phyloP scores from a whole-genome alignment of 78 protist genomes.

The Protostelium mycophagum region DNA sequence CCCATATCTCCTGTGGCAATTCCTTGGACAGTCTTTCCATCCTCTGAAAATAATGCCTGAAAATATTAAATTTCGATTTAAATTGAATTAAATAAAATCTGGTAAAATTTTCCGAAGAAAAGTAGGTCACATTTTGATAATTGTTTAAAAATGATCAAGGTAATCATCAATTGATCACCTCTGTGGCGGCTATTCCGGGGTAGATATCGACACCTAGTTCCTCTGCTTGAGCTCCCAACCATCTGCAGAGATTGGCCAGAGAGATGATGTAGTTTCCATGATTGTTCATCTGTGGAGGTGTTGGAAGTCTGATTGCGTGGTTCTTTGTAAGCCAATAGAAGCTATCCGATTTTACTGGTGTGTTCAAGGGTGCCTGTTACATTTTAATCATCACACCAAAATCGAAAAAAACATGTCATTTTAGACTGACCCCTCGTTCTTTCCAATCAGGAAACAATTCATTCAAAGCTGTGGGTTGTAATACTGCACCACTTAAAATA shows the following conservation, averaged over 20 bases:
- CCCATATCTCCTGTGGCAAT: constrained; percentile 88
- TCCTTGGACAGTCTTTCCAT: constrained; percentile 67
- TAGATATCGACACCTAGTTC: constrained; percentile 93
- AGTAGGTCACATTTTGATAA: no score
- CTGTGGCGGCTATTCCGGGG: constrained; percentile 87
- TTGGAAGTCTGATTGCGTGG: constrained; percentile 31
- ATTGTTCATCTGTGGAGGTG: constrained; percentile 75
- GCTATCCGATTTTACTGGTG: constrained; percentile 77
- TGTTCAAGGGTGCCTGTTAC: constrained; percentile 73
- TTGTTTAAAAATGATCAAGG: no score
- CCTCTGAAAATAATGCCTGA: constrained; percentile 52
- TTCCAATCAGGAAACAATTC: constrained; percentile 95
- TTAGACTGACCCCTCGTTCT: constrained; percentile 61
- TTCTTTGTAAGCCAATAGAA: constrained; percentile 54
- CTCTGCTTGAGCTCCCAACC: constrained; percentile 92
- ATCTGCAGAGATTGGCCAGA: constrained; percentile 65
- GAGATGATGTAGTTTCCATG: constrained; percentile 92
- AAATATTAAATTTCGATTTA: neutral
- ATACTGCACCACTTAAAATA: constrained; percentile 91
- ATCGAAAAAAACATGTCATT: no score
- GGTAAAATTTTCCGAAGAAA: no score
- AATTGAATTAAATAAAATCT: no score
- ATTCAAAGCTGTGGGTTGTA: constrained; percentile 89
- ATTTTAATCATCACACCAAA: neutral
- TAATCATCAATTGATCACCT: constrained; percentile 21